Percentiles rank a stretch among this genome's conserved stretches.
Conservation (phyloP, 352 stramenopile species). For the Phytophthora nicotianae region DNA sequence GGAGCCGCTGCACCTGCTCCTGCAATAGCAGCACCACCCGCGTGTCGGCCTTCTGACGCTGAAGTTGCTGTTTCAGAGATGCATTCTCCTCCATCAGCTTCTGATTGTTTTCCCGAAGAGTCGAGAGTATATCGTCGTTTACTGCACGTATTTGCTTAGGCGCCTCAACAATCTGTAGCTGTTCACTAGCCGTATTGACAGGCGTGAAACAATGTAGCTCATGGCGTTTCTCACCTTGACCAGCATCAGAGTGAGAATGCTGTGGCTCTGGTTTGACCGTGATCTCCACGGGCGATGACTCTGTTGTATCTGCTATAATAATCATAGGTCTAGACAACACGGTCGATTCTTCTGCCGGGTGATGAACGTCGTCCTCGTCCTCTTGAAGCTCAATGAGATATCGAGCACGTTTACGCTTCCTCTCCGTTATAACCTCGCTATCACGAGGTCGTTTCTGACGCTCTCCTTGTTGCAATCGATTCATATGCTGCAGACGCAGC, state of each 20-base stretch:
- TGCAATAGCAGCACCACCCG: constrained; percentile 16
- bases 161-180: background rate
- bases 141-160: background rate
- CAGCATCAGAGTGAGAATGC: background rate
- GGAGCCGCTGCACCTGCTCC: constrained; percentile 23
- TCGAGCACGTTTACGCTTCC: constrained; percentile 9
- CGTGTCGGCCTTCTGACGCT: constrained; percentile 2
- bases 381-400: constrained; percentile 14
- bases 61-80: constrained; percentile 4
- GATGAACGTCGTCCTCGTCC: background rate
- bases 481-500: constrained; percentile 11
- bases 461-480: background rate
- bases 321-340: background rate
- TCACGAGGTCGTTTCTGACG: background rate
- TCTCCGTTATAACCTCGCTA: background rate
- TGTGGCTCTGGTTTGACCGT: background rate
- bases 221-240: background rate
- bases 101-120: constrained; percentile 7
- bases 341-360: background rate
- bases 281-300: background rate
- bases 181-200: background rate
- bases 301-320: background rate
- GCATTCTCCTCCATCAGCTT: constrained; percentile 14
- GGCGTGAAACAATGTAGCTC: background rate
- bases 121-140: background rate